Conservation (phyloP, 148 eudicot species). For the Spergularia bocconei region DNA sequence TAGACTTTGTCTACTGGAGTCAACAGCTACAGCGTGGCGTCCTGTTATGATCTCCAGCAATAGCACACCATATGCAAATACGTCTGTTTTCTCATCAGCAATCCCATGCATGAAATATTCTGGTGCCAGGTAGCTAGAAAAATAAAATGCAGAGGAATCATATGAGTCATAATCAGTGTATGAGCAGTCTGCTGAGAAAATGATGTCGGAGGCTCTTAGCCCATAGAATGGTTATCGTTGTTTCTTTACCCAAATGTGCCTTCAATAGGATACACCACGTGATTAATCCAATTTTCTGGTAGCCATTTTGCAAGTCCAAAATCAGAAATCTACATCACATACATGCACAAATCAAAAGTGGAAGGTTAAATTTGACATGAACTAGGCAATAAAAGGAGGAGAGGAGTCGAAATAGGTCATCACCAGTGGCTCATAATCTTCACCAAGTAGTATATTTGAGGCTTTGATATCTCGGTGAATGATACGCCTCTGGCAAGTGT, state of each 20-base stretch:
- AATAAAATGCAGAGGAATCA: neutral
- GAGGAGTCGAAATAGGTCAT: neutral
- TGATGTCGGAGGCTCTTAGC: neutral
- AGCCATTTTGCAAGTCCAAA: slow-evolving; percentile 98
- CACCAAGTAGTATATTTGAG: slow-evolving; percentile 75
- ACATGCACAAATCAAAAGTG: neutral
- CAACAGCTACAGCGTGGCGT: slow-evolving; percentile 83
- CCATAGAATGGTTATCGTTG: neutral
- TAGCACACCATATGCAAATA: slow-evolving; percentile 88
- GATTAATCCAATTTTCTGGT: slow-evolving; percentile 87
- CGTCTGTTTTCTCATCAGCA: slow-evolving; percentile 88
- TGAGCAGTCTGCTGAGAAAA: neutral
- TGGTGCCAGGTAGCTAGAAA: slow-evolving; percentile 71
- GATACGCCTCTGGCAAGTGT: slow-evolving; percentile 76
- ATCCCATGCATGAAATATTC: slow-evolving; percentile 95
- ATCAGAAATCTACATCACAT: slow-evolving; percentile 74
- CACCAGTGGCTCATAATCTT: slow-evolving; percentile 81
- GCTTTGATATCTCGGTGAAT: slow-evolving; percentile 96
- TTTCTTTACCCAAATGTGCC: slow-evolving; percentile 87
- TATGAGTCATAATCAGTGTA: slow-evolving; percentile 2
- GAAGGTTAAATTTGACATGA: neutral
- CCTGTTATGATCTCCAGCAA: slow-evolving; percentile 91
- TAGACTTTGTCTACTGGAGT: slow-evolving; percentile 72
- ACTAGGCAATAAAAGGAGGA: neutral
- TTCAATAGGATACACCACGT: slow-evolving; percentile 83